These are phyloP conservation scores for Ploettnerulaceae sp. DNA, from an alignment of 2,329 filamentous ascomycete genomes.

Conservation along the genomic window DNA sequence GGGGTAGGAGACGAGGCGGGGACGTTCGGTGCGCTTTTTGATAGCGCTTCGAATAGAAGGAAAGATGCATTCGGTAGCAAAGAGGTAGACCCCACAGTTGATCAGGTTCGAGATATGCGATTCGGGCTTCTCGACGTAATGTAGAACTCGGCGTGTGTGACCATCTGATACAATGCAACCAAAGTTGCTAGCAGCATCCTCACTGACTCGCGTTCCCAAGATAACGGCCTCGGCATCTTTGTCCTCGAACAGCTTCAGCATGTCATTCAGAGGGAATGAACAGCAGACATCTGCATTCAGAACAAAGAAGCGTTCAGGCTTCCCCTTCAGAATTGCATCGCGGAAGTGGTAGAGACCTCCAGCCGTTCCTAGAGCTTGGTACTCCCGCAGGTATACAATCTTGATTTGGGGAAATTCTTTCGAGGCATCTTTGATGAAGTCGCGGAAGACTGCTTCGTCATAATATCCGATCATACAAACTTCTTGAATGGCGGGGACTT, in stretches of 20 bases:
- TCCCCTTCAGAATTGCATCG: conserved; percentile 94
- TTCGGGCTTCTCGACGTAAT: conserved; percentile 99
- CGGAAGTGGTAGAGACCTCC: conserved; percentile 98
- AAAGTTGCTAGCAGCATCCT: conserved; percentile 92
- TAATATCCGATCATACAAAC: conserved; percentile 99
- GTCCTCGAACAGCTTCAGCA: conserved; percentile 91
- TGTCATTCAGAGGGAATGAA: conserved; percentile 91
- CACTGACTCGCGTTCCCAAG: conserved; percentile 82
- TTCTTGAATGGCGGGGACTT: conserved; percentile 88
- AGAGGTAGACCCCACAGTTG: conserved; percentile 98
- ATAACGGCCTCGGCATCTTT: conserved; percentile 97
- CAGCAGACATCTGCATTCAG: conserved; percentile 98
- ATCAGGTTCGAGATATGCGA: conserved; percentile 97
- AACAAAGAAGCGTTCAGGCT: conserved; percentile 92
- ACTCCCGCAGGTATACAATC: conserved; percentile 95
- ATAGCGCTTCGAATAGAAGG: conserved; percentile 90
- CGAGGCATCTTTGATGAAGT: conserved; percentile 91
- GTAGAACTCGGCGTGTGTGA: conserved; percentile 90
- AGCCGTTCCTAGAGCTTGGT: conserved; percentile 91
- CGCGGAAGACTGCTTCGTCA: conserved; percentile 92
- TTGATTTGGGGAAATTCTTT: conserved; percentile 81
- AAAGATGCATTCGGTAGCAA: conserved; percentile 93
- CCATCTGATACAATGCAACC: conserved; percentile 95
- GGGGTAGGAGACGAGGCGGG: conserved; percentile 88
- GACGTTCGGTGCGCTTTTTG: conserved; percentile 89